Evolutionary conservation across 2,329 filamentous ascomycete genomes (phyloP), one percentile per base, ranked within the genome.

Genomic region (Pseudodiploospora longispora): DNA sequence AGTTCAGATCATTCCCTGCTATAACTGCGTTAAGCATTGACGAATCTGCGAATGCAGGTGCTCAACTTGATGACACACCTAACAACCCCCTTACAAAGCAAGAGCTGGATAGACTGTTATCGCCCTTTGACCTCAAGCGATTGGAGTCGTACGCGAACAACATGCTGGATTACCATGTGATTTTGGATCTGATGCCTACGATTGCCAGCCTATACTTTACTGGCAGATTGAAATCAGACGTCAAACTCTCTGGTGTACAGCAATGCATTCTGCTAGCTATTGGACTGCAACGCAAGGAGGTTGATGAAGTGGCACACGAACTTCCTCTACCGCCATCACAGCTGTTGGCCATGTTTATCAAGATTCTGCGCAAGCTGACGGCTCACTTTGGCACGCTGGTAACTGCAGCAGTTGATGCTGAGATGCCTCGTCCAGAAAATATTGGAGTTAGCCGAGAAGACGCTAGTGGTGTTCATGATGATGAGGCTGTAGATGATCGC

Each of bases 111-210:
- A 70, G 72, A 10, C 64, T 83, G 3, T 78, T 98, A 63, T 88
- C 87, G 4, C 90, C 93, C 0, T 97, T 93, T 61, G 93, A 98
- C 62, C 78, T 96, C 50, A 97, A 97, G 71, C 83, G 93, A 29
- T 74, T 98, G 3, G 91, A 96, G 60, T 90, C 86, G 36, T 98
- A 98, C 57, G 87, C 93, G 10, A 95, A 94, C 66, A 95, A 95
- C 66, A 86, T 96, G 76, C 80, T 98, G 36, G 94, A 98, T 65
- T 95, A 97, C 70, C 94, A 96, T 59, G 90, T 96, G 54, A 93
- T 98, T 44, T 76, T 97, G 29, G 94, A 98, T 61, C 79, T 98
- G 58, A 75, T 98, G 44, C 93, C 93, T 0, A 78, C 75, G 2
- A 81, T 98, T 50, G 84, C 93, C 1, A 74, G 75, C 27, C 76